A percentile compares a stretch with the other conserved stretches of the same genome.
Conservation (phyloP, 768 basidiomycete species). For the Baorangia bicolor region DNA sequence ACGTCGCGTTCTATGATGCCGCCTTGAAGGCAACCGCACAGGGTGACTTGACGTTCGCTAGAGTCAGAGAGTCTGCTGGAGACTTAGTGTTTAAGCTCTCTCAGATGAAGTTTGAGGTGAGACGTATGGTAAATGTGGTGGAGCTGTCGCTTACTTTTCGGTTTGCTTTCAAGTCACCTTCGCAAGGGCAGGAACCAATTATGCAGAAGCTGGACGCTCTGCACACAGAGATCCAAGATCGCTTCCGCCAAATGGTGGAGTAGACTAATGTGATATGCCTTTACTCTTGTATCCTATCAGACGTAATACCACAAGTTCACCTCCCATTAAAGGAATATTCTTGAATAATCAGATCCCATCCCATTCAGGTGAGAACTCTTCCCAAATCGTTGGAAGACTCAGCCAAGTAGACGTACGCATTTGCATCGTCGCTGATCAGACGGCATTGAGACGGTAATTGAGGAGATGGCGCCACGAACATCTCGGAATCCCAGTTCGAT, state of each 20-base stretch:
- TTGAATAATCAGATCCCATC: neutral
- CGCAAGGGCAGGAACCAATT: conserved; percentile 83
- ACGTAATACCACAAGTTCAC: conserved; percentile 17
- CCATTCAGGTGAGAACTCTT: neutral
- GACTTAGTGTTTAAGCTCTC: conserved; percentile 98
- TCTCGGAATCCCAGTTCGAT: neutral
- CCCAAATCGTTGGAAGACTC: neutral
- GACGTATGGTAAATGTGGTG: conserved; percentile 17
- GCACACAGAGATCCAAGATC: conserved; percentile 86
- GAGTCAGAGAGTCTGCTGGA: conserved; percentile 80
- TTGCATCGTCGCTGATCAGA: neutral
- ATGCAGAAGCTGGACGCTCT: conserved; percentile 80
- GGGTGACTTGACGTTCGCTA: conserved; percentile 79
- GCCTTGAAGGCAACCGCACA: conserved; percentile 83
- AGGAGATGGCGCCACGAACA: too few relatives aligned
- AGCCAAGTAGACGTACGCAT: neutral
- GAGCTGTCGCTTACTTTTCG: conserved; percentile 11
- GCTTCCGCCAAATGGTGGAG: conserved; percentile 84
- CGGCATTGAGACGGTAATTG: neutral
- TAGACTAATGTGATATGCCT: conserved; percentile 35
- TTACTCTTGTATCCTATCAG: conserved; percentile 21
- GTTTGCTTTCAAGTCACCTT: conserved; percentile 64
- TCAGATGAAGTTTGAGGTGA: conserved; percentile 98
- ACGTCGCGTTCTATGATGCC: conserved; percentile 91
- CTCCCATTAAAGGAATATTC: neutral